phyloP scores from a whole-genome alignment of 2,329 filamentous ascomycete genomes.

The Fusarium goolgardi region DNA sequence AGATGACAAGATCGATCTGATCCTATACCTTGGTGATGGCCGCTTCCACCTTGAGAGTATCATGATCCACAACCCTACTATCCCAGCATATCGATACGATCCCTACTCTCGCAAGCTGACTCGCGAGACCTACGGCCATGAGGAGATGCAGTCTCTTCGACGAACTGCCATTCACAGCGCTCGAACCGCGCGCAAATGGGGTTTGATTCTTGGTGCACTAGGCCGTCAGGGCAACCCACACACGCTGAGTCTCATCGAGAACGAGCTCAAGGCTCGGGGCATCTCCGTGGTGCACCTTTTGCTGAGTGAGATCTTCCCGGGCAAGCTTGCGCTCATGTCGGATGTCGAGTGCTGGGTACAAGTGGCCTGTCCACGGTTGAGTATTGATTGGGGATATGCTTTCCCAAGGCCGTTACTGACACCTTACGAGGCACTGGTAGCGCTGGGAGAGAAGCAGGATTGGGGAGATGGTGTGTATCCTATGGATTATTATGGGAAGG shows the following conservation, averaged over 20 bases:
- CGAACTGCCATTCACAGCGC: constrained; percentile 81
- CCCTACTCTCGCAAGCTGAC: constrained; percentile 94
- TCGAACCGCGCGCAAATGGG: constrained; percentile 86
- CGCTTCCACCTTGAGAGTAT: constrained; percentile 97
- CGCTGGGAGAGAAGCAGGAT: constrained; percentile 81
- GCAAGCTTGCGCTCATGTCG: constrained; percentile 90
- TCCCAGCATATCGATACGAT: constrained; percentile 96
- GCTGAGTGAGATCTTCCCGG: constrained; percentile 95
- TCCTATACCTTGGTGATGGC: constrained; percentile 91
- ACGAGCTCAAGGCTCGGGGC: constrained; percentile 74
- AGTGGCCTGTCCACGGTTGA: constrained; percentile 94
- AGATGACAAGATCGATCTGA: constrained; percentile 74
- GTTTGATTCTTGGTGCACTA: constrained; percentile 90
- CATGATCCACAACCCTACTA: constrained; percentile 96
- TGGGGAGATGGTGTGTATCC: constrained; percentile 85
- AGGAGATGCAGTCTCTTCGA: constrained; percentile 87
- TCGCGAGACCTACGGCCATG: constrained; percentile 90
- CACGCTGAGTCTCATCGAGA: constrained; percentile 88
- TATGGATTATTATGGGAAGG: constrained; percentile 98
- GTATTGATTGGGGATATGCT: constrained; percentile 99
- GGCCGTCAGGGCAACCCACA: constrained; percentile 96
- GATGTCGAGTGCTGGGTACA: constrained; percentile 99
- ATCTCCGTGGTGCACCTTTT: constrained; percentile 88
- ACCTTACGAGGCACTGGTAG: constrained; percentile 93
- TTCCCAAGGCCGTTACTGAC: constrained; percentile 90